These are phyloP conservation scores for Crithidia fasciculata DNA, from an alignment of 208 protist genomes.

Conservation along the genomic window DNA sequence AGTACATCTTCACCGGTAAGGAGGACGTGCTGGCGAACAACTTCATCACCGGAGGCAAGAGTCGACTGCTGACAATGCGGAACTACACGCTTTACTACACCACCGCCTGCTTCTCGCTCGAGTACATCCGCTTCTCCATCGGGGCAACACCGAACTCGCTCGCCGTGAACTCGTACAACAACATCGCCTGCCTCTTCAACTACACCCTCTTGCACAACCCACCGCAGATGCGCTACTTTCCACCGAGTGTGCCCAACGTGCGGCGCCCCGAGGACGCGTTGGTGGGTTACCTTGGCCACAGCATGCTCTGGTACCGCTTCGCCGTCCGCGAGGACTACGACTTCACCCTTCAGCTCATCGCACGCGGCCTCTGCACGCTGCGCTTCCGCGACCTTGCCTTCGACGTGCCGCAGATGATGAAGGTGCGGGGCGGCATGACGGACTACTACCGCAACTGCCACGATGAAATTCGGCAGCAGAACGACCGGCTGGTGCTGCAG, in stretches of 20 bases:
- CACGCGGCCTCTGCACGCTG: conserved; percentile 69
- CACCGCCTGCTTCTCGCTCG: conserved; percentile 76
- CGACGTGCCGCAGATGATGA: conserved; percentile 85
- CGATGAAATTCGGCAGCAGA: conserved; percentile 73
- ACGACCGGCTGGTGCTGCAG: conserved; percentile 67
- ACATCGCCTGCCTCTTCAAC: conserved; percentile 87
- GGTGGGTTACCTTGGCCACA: conserved; percentile 43
- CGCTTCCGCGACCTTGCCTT: conserved; percentile 86
- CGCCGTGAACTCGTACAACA: conserved; percentile 87
- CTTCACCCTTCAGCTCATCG: conserved; percentile 88
- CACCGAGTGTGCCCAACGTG: conserved; percentile 30
- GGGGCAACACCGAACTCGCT: conserved; percentile 47
- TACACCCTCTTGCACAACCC: conserved; percentile 71
- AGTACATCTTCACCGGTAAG: conserved; percentile 39
- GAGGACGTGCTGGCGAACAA: conserved; percentile 47
- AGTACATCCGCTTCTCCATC: conserved; percentile 82
- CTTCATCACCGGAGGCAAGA: conserved; percentile 16
- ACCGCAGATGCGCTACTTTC: conserved; percentile 52
- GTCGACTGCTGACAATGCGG: conserved; percentile 4
- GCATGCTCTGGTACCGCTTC: conserved; percentile 86
- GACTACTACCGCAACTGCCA: conserved; percentile 84
- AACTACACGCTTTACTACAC: conserved; percentile 46
- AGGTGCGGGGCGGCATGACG: conserved; percentile 83
- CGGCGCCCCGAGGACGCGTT: conserved; percentile 47
- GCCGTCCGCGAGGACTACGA: conserved; percentile 91